Percentiles rank a stretch among this genome's conserved stretches.
Evolutionary conservation across 306 rosid species (phyloP).

Genomic region (Fagus crenata): DNA sequence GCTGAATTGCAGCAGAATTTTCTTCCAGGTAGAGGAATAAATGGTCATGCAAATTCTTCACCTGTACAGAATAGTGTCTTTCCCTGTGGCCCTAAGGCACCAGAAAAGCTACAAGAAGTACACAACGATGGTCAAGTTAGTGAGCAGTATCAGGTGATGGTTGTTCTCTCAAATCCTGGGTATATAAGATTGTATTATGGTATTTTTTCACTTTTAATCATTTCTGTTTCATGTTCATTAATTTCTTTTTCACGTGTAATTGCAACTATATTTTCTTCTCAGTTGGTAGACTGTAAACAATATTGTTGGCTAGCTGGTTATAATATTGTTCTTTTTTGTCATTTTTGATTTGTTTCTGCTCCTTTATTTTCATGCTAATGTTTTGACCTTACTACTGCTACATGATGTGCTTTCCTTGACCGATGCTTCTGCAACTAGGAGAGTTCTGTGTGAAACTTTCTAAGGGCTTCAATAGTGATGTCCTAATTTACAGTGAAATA

Average conservation of each 20-base stretch:
- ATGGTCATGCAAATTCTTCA: conserved; percentile 40
- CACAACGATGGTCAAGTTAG: conserved; percentile 37
- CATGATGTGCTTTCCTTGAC: not conserved
- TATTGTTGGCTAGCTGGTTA: not conserved
- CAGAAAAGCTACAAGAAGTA: conserved; percentile 35
- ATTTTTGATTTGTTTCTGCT: not conserved
- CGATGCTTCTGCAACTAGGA: not conserved
- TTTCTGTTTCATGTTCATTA: not conserved
- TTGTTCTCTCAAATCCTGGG: conserved; percentile 3
- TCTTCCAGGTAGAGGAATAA: conserved; percentile 21
- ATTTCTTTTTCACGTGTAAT: not conserved
- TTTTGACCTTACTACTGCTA: not conserved
- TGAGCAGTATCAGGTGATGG: conserved; percentile 43
- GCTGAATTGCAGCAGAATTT: conserved; percentile 28
- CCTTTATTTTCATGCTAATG: not conserved
- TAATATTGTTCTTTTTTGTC: not conserved
- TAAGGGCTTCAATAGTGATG: not conserved
- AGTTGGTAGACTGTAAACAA: not conserved
- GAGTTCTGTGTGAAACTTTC: not conserved
- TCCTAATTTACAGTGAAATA: not conserved
- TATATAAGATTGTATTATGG: not conserved
- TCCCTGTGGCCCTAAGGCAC: conserved; percentile 33
- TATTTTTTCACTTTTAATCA: not conserved
- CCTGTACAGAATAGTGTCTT: conserved; percentile 37
- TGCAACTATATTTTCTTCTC: not conserved